Base-by-base conservation (phyloP, 441 rosid genomes). In the Populus trichocarpa region DNA sequence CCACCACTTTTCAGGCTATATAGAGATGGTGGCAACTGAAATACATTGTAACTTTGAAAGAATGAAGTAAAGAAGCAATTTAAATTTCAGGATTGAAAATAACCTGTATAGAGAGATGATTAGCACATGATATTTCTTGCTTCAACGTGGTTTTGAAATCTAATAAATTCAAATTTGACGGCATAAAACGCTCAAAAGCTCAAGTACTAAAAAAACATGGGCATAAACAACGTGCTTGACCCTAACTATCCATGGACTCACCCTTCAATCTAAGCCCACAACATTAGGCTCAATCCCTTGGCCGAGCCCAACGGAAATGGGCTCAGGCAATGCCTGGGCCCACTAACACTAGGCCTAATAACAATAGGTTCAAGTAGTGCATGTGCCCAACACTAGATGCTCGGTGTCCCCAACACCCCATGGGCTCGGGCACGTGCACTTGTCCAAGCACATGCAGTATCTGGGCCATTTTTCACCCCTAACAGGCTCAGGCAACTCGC, bases 51-150 rank as follows among this genome's bases (percentile, higher is more conserved):
- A 50, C 59, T 16, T 50, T 16, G 16, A 20, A 50, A 50, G 59
- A 50, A 50, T 50, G 6, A 50, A 50, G 59, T 50, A 50, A 66
- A 36, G 38, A 42, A n/a, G 59, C 70, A 33, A n/a, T 23, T 74
- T 28, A 65, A 18, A 66, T 74, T 74, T 35, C 23, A 65, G 6
- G 1, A 33, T 33, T 9, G 6, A 67, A 67, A 67, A 22, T 28
- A 36, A 68, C 99, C 96, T 93, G 99, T 69, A 95, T 79, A 68
- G 99, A 97, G 61, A 97, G 94, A 89, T 97, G 99, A 63, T 89
- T 86, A 81, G 98, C 99, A 98, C 99, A 97, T 71, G 98, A 92
- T 77, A 97, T 85, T 86, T 97, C 98, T 87, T 97, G 98, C 88
- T 92, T 93, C 83, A 97, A 79, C 46, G 97, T 91, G 67, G 85